Conservation (phyloP, 202 grass and related monocot genomes). For the Elaeis oleifera region DNA sequence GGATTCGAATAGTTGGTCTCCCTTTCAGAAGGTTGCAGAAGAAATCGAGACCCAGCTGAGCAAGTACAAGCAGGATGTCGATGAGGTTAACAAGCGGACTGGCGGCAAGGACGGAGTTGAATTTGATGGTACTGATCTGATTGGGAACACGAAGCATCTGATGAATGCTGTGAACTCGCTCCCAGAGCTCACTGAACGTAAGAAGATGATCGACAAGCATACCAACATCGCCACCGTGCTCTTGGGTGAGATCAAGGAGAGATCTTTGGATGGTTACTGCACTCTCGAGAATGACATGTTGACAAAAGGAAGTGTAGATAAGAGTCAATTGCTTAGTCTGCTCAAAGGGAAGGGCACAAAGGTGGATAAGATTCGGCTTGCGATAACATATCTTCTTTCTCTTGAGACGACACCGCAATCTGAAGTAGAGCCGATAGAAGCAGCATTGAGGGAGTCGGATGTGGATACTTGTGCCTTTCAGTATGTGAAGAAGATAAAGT, state of each 20-base stretch:
- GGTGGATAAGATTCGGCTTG: constrained; percentile 68
- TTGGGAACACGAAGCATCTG: constrained; percentile 77
- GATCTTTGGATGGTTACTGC: constrained; percentile 60
- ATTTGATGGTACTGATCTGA: constrained; percentile 80
- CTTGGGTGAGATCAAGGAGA: constrained; percentile 76
- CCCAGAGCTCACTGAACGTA: constrained; percentile 66
- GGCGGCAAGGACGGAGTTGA: constrained; percentile 61
- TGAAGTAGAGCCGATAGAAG: constrained; percentile 63
- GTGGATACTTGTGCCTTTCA: constrained; percentile 66
- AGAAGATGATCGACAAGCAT: constrained; percentile 87
- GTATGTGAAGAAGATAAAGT: constrained; percentile 77
- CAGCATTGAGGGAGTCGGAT: constrained; percentile 50
- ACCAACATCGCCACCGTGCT: constrained; percentile 64
- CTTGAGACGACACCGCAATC: constrained; percentile 46
- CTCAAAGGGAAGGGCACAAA: constrained; percentile 72
- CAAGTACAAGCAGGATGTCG: constrained; percentile 89
- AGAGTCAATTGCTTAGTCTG: constrained; percentile 44
- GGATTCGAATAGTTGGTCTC: constrained; percentile 68
- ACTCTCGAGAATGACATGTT: constrained; percentile 74
- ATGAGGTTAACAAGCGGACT: constrained; percentile 75
- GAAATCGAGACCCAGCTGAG: constrained; percentile 72
- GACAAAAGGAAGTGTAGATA: constrained; percentile 52
- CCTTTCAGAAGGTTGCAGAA: constrained; percentile 67
- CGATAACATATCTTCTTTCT: constrained; percentile 68
- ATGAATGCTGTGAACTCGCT: constrained; percentile 84